Evolutionary conservation across 139 green algal species (phyloP).

Genomic region (Microglena sp.): DNA sequence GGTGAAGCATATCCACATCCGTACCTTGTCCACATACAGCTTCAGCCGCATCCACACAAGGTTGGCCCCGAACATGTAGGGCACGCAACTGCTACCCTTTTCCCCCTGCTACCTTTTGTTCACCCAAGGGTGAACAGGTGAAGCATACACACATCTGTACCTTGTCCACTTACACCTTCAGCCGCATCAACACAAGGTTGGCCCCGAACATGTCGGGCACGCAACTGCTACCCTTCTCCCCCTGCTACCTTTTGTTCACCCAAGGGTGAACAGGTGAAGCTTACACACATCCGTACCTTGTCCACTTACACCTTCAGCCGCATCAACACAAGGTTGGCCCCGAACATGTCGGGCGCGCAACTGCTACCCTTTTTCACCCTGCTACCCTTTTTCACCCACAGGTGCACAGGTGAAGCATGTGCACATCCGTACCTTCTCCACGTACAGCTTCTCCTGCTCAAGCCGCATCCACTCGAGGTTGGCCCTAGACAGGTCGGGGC

Average conservation of each 20-base stretch:
- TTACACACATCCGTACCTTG: no score
- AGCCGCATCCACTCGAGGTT: slow-evolving; percentile 31
- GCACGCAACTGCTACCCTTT: no score
- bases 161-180: slow-evolving; percentile 25
- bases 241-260: no score
- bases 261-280: background rate
- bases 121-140: background rate
- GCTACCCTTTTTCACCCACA: background rate
- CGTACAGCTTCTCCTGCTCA: slow-evolving; percentile 25
- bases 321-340: no score
- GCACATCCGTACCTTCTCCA: slow-evolving; percentile 20
- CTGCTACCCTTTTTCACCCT: no score
- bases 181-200: slow-evolving; percentile 23
- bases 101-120: no score
- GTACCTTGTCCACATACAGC: slow-evolving; percentile 24
- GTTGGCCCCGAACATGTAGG: background rate
- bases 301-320: no score
- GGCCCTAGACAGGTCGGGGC: slow-evolving; percentile 1
- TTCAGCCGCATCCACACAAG: slow-evolving; percentile 26
- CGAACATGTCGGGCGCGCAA: no score
- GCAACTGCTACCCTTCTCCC: no score
- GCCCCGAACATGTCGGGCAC: background rate
- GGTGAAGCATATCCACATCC: background rate
- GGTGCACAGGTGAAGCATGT: background rate
- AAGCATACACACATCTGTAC: background rate